Conservation (phyloP, 805 yeast genomes). For the Zygoascus ofunaensis region DNA sequence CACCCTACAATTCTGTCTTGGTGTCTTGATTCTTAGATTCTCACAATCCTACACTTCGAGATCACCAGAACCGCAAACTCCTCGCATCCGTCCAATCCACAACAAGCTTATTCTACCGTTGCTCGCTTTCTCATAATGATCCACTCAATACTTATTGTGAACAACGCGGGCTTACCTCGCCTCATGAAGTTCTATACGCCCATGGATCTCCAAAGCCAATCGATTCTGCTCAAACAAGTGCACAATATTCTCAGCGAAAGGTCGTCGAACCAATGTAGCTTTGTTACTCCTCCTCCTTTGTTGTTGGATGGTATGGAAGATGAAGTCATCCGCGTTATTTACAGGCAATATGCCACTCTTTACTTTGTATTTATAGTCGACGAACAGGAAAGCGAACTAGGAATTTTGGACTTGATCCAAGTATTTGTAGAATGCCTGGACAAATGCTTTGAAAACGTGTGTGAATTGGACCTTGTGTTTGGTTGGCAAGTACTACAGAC, state of each 20-base stretch:
- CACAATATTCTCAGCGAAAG: slow-evolving; percentile 66
- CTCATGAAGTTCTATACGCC: slow-evolving; percentile 87
- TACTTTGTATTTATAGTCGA: slow-evolving; percentile 94
- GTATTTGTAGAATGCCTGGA: slow-evolving; percentile 94
- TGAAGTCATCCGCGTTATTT: slow-evolving; percentile 73
- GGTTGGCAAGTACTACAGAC: slow-evolving; percentile 97
- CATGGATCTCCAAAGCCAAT: slow-evolving; percentile 76
- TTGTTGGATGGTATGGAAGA: slow-evolving; percentile 46
- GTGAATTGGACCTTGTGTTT: slow-evolving; percentile 93
- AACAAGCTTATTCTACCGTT: too few relatives aligned
- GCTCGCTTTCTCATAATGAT: too few relatives aligned
- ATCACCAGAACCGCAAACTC: too few relatives aligned
- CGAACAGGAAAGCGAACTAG: slow-evolving; percentile 90
- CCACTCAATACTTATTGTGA: slow-evolving; percentile 78
- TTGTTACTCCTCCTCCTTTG: slow-evolving; percentile 80
- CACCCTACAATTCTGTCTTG: too few relatives aligned
- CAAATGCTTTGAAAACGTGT: slow-evolving; percentile 85
- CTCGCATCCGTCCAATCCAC: too few relatives aligned
- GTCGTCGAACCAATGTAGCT: slow-evolving; percentile 72
- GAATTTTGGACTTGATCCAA: slow-evolving; percentile 87
- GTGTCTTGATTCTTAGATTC: too few relatives aligned
- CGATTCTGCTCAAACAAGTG: slow-evolving; percentile 70
- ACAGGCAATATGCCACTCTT: slow-evolving; percentile 90
- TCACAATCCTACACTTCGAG: too few relatives aligned
- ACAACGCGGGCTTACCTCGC: slow-evolving; percentile 84